phyloP scores from a whole-genome alignment of 1,139 yeast species.

The Pichia kudriavzevii region DNA sequence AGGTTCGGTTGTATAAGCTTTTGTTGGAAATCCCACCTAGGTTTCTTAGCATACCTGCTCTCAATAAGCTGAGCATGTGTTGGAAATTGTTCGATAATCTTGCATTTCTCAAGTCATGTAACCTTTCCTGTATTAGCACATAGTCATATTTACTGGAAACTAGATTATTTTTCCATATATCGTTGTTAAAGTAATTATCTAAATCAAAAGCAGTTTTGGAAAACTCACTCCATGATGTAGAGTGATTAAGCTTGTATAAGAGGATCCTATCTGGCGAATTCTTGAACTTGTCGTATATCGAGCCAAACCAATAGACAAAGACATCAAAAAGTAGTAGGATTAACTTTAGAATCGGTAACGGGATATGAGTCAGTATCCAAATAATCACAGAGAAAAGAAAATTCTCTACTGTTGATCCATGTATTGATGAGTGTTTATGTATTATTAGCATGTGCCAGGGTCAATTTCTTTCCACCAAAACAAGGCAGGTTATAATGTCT shows the following conservation, averaged over 20 bases:
- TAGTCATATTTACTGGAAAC: conserved; percentile 80
- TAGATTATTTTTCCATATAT: conserved; percentile 81
- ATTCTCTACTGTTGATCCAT: conserved; percentile 6
- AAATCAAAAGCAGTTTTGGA: conserved; percentile 48
- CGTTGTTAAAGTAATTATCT: conserved; percentile 62
- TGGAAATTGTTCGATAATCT: conserved; percentile 51
- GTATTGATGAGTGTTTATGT: conserved; percentile 6
- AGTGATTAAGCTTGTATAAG: conserved; percentile 35
- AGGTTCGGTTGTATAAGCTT: conserved; percentile 70
- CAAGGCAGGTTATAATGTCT: background rate
- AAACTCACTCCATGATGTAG: conserved; percentile 55
- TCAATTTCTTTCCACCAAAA: too few relatives aligned
- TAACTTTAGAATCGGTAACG: conserved; percentile 14
- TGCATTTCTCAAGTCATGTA: conserved; percentile 56
- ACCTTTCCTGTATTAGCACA: conserved; percentile 66
- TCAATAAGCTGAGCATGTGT: conserved; percentile 56
- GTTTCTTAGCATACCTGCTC: conserved; percentile 81
- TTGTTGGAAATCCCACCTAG: conserved; percentile 87
- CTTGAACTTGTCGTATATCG: conserved; percentile 28
- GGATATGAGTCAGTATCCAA: conserved; percentile 14
- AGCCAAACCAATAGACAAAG: conserved; percentile 14
- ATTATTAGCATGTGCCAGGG: conserved; percentile 10
- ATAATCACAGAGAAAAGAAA: conserved; percentile 10
- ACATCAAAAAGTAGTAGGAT: conserved; percentile 15
- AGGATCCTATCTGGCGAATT: conserved; percentile 28